A percentile compares a stretch with the other conserved stretches of the same genome.
These are phyloP conservation scores for Mucor piriformis DNA, from an alignment of 371 early-diverging fungal genomes.

Conservation along the genomic window DNA sequence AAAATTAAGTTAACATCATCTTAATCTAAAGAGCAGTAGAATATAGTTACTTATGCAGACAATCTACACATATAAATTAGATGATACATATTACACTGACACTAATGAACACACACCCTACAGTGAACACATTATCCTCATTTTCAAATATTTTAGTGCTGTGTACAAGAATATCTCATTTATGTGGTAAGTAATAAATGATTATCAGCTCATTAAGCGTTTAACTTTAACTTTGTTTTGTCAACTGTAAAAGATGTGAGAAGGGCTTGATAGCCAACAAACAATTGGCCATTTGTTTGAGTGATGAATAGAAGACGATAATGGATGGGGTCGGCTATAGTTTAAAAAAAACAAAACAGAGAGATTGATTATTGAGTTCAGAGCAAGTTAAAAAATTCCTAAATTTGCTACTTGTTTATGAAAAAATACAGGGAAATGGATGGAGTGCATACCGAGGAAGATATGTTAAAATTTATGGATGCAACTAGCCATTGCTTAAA, in stretches of 20 bases:
- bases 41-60: too few species aligned
- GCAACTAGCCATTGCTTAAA: constrained; percentile 19
- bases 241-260: constrained; percentile 17
- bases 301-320: constrained; percentile 15
- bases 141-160: constrained; percentile 33
- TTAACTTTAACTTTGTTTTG: constrained; percentile 3
- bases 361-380: constrained; percentile 13
- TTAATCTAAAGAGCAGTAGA: too few species aligned
- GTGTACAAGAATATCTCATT: constrained; percentile 19
- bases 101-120: constrained; percentile 26
- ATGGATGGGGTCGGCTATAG: constrained; percentile 25
- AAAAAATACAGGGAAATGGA: constrained; percentile 18
- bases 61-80: too few species aligned
- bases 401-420: too few species aligned
- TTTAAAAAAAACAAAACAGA: constrained; percentile 9
- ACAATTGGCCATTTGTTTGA: constrained; percentile 13
- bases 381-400: constrained; percentile 6
- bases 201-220: neutral
- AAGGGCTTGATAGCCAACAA: constrained; percentile 17
- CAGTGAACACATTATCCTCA: constrained; percentile 19
- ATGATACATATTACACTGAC: neutral
- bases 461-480: constrained; percentile 25
- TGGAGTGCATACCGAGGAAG: constrained; percentile 18
- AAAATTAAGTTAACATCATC: too few species aligned
- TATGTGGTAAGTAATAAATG: constrained; percentile 27